Evolutionary conservation across 2,329 filamentous ascomycete species (phyloP), one percentile per base, ranked within the genome.

Genomic region (Hymenoscyphus repandus): DNA sequence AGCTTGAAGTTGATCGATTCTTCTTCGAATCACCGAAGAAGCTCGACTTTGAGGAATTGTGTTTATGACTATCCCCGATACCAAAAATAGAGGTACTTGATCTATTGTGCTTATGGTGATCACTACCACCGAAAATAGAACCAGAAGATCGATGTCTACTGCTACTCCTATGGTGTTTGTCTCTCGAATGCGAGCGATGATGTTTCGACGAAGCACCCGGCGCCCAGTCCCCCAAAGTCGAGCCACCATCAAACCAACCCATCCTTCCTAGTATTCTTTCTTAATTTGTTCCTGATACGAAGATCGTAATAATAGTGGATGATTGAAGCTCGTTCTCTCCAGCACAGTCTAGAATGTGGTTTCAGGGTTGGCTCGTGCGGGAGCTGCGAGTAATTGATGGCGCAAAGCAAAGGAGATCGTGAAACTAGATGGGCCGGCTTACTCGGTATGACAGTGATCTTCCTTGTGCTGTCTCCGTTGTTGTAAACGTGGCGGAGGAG

Each of bases 231-330:
- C 12, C 36, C n/a, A 45, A 12, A 41, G 66, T 63, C 27, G 67
- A 67, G 50, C 55, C 59, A 52, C 69, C 69, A 57, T 73, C 70
- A 54, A 74, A 73, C 72, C 71, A 75, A 54, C 69, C 72, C 72
- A 75, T 75, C 40, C 32, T 51, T 18, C 2, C 36, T 31, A 33
- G 15, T 12, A 37, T 27, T 17, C 5, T 6, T 32, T 32, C 44
- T 12, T 50, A 27, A 12, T 38, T 10, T 54, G 32, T 22, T 36
- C 11, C 40, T 31, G 30, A 18, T 33, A 37, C 7, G 12, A 37
- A 37, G 18, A 33, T 34, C 17, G 17, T 15, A 38, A 15, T 3
- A 18, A 46, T 20, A 34, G 33, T 9, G 15, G 15, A 13, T 10
- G 34, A 22, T 15, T 47, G 45, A 47, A 41, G 34, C 34, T 39